Base-by-base conservation (phyloP, 108 stramenopile genomes). In the Pelagomonas calceolata region DNA sequence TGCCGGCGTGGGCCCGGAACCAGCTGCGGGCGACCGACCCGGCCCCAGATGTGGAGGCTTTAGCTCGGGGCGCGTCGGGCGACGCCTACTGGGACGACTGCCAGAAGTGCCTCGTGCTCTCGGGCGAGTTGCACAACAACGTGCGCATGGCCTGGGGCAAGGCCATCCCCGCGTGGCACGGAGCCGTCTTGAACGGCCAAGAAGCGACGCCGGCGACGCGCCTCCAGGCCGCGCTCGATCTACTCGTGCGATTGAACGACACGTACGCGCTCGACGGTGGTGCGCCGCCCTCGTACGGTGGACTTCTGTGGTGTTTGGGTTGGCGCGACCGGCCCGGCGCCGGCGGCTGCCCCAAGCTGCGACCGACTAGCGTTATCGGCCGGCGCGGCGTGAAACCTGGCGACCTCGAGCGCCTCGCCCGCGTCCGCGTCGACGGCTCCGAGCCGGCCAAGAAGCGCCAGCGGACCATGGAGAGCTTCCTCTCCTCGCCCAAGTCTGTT, bases 91-190 rank as follows among this genome's bases (percentile, higher is more conserved):
- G 89, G 89, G 79, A 87, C 77, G 86, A 81, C 18, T 87, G 87
- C 86, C 90, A 90, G 70, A 29, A 43, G 0, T 88, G 87, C 73
- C 75, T 90, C 32, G 78, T 85, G 4, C 64, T 67, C 9, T 85
- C 86, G 3, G 90, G 90, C 18, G 88, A 90, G 74, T 68, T 90
- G 21, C 90, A 90, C 72, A 90, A 90, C 75, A 88, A 90, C 80
- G 85, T 85, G 7, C 75, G 90, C 26, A 90, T 90, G 90, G 87
- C 85, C 5, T 90, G 90, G 89, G 90, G 90, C 32, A 86, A 87
- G 66, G 80, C 85, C 30, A 70, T 86, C 36, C 80, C 87, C 10
- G 74, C 75, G 66, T 90, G 90, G 90, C 73, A 70, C 35, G 39
- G 30, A 37, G 66, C 46, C 21, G 30, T 29, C 0, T 36, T 0